Base-by-base conservation (phyloP, 129 eudicot genomes). In the Oenanthe sinensis region DNA sequence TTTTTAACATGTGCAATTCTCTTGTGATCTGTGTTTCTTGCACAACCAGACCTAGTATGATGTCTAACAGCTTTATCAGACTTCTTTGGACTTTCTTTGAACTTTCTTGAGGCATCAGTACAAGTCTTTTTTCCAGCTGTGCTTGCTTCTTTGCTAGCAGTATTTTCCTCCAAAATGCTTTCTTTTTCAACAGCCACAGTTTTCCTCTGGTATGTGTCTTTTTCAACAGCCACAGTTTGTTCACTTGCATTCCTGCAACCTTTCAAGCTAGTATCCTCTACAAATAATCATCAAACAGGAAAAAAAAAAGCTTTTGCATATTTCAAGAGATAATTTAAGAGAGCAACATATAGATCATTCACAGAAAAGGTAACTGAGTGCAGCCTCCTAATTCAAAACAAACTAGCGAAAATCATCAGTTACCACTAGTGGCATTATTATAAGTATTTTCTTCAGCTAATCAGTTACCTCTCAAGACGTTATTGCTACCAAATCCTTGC, bases 401-500 rank as follows among this genome's bases (percentile, higher is more conserved):
- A 58, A 22, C 13, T 55, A 22, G 65, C 22, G 28, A 58, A 58
- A 58, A 58, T 22, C 14, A 58, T 30, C 30, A 5, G 0, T n/a
- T 58, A 58, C 13, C 65, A 58, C 30, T 58, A 22, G 14, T 22
- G 65, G 26, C 65, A 58, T 58, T n/a, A 58, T n/a, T n/a, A 2
- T 58, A 28, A 58, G 65, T 24, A 14, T 58, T 58, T 8, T n/a
- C 22, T 58, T n/a, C 65, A 58, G 65, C 65, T 58, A 67, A 14
- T 70, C 47, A 37, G 43, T 63, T 75, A 81, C 82, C 83, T 60
- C 46, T 65, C 79, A 86, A 74, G 78, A 74, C 80, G 80, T 46
- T 79, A 63, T 62, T 40, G 40, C 37, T 70, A 70, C 85, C 72
- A 83, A 79, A 77, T 74, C 52, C 76, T 71, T 43, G 30, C 63